Percentiles rank a stretch among this genome's conserved stretches.
phyloP scores from a whole-genome alignment of 1,284 basidiomycete genomes.

The Austropuccinia psidii region DNA sequence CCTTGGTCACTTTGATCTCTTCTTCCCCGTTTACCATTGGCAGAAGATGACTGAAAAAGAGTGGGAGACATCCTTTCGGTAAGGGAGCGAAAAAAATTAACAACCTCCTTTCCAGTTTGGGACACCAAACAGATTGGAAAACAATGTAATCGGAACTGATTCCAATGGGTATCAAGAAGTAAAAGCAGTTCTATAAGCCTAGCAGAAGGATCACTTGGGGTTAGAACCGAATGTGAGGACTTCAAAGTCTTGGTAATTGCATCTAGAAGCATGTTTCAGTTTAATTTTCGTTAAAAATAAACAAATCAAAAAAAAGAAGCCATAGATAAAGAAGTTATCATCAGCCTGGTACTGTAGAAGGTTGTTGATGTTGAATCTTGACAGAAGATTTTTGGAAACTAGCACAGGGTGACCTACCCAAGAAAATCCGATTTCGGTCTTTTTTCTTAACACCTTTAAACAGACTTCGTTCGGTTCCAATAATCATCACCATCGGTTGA shows the following conservation, averaged over 20 bases:
- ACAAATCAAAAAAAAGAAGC: not conserved
- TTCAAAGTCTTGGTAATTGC: slow-evolving; percentile 74
- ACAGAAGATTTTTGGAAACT: not conserved
- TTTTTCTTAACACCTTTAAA: slow-evolving; percentile 78
- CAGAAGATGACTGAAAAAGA: slow-evolving; percentile 2
- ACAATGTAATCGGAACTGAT: slow-evolving; percentile 57
- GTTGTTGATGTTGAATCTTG: too few relatives aligned
- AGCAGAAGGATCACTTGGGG: slow-evolving; percentile 89
- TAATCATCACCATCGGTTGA: slow-evolving; percentile 83
- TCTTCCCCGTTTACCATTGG: not conserved
- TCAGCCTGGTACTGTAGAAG: not conserved
- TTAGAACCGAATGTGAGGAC: slow-evolving; percentile 62
- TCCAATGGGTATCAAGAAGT: slow-evolving; percentile 95
- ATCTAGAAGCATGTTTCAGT: slow-evolving; percentile 52
- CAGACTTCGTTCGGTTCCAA: slow-evolving; percentile 75
- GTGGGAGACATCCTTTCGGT: slow-evolving; percentile 95
- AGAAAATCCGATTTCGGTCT: slow-evolving; percentile 78
- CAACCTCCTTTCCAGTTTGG: slow-evolving; percentile 82
- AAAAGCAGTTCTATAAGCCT: slow-evolving; percentile 88
- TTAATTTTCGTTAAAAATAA: too few relatives aligned
- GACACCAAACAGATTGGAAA: slow-evolving; percentile 85
- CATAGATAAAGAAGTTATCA: not conserved
- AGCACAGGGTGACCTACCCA: slow-evolving; percentile 56
- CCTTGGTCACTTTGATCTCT: slow-evolving; percentile 13
- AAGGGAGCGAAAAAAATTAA: slow-evolving; percentile 89